phyloP scores from a whole-genome alignment of 345 rosid genomes.

The Brassica carinata region DNA sequence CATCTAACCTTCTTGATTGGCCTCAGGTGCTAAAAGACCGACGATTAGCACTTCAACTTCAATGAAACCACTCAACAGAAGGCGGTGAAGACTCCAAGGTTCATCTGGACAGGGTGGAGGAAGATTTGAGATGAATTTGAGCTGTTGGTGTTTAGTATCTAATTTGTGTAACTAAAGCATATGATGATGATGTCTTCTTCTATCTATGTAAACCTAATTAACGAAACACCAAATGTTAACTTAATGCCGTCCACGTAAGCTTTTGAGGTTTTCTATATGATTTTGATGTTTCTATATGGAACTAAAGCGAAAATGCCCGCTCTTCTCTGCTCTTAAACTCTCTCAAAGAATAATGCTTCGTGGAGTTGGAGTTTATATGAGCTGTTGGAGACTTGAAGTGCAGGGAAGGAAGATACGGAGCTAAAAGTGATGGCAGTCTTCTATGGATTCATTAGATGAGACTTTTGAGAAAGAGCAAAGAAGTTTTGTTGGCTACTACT shows the following conservation, averaged over 20 bases:
- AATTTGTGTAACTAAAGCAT: slow-evolving; percentile 29
- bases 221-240: slow-evolving; percentile 15
- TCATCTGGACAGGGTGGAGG: not conserved
- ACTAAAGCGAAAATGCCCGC: not conserved
- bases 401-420: too few species aligned
- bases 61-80: slow-evolving; percentile 32
- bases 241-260: slow-evolving; percentile 13
- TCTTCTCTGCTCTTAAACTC: not conserved
- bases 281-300: not conserved
- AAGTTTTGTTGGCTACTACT: too few species aligned
- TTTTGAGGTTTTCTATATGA: not conserved
- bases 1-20: not conserved
- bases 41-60: slow-evolving; percentile 28
- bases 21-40: slow-evolving; percentile 35
- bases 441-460: too few species aligned
- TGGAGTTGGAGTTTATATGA: too few species aligned
- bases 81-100: slow-evolving; percentile 22
- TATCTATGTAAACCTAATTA: not conserved
- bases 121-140: slow-evolving; percentile 25
- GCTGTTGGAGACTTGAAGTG: too few species aligned
- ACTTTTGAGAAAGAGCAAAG: too few species aligned
- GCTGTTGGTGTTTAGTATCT: slow-evolving; percentile 12
- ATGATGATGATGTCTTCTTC: slow-evolving; percentile 2
- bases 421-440: too few species aligned
- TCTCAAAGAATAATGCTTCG: too few species aligned